phyloP scores from a whole-genome alignment of 2,329 filamentous ascomycete species.

The Monosporascus sp. region DNA sequence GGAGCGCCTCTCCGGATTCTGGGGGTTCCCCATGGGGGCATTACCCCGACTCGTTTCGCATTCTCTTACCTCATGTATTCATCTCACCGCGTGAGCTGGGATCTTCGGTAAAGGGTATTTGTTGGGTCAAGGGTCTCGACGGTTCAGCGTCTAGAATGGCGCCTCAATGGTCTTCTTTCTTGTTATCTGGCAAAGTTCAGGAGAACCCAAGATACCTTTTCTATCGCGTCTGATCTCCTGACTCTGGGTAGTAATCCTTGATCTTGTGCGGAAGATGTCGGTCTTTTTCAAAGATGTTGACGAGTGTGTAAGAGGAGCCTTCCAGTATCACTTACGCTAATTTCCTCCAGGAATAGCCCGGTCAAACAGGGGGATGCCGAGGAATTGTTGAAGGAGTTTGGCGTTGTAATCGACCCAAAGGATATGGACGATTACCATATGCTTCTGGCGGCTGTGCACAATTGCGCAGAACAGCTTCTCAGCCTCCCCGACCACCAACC shows the following conservation, averaged over 20 bases:
- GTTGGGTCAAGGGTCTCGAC: background rate
- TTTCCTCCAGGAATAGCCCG: constrained; percentile 30
- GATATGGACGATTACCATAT: constrained; percentile 39
- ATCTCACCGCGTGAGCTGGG: background rate
- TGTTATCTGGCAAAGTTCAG: background rate
- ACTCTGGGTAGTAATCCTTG: background rate
- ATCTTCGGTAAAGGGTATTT: background rate
- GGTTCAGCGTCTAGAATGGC: background rate
- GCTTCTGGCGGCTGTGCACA: constrained; percentile 45
- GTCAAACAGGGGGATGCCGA: constrained; percentile 34
- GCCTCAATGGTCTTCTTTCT: background rate
- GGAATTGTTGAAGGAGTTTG: constrained; percentile 28
- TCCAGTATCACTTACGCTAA: background rate
- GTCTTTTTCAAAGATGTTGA: constrained; percentile 34
- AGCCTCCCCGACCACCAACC: constrained; percentile 42
- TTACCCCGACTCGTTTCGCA: background rate
- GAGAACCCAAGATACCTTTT: background rate
- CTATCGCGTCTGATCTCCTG: background rate
- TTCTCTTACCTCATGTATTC: background rate
- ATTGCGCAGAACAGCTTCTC: constrained; percentile 40
- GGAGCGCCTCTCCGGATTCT: background rate
- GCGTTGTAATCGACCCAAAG: constrained; percentile 28
- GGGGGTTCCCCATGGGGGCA: background rate
- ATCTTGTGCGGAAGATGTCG: constrained; percentile 21
- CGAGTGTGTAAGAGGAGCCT: constrained; percentile 19